A percentile compares a stretch with the other conserved stretches of the same genome.
These are phyloP conservation scores for Colletotrichum sp. DNA, from an alignment of 2,329 filamentous ascomycete genomes.

Conservation along the genomic window DNA sequence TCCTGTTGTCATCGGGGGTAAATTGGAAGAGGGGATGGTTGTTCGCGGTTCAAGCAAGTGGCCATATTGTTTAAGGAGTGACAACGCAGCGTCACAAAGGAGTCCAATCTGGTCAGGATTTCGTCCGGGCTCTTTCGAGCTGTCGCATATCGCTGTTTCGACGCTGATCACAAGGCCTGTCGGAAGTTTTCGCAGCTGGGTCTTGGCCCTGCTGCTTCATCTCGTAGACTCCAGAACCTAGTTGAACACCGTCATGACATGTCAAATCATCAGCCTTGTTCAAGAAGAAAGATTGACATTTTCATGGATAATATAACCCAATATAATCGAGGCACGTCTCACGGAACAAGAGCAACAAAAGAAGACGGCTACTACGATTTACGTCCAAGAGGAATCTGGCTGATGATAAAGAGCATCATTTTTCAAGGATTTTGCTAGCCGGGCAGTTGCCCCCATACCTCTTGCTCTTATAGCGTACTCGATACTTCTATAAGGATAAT, in stretches of 20 bases:
- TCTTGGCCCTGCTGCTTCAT: background rate
- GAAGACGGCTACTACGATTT: rapidly evolving
- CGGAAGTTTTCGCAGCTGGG: too few species aligned
- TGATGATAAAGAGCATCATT: background rate
- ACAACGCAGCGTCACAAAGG: background rate
- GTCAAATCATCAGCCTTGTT: rapidly evolving
- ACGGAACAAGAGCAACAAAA: background rate
- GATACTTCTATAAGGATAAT: too few species aligned
- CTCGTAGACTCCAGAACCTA: background rate
- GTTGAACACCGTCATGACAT: too few species aligned
- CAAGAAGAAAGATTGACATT: background rate
- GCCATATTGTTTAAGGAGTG: background rate
- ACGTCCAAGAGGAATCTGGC: background rate
- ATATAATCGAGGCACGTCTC: background rate
- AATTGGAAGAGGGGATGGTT: too few species aligned
- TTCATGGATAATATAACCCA: background rate
- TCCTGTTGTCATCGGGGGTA: background rate
- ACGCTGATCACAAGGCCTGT: background rate
- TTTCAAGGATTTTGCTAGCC: background rate
- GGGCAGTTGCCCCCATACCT: too few species aligned
- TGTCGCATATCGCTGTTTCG: background rate
- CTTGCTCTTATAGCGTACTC: too few species aligned
- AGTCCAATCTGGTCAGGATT: background rate
- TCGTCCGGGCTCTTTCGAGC: background rate
- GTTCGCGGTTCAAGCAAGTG: background rate